Percentiles rank a stretch among this genome's conserved stretches.
Evolutionary conservation across 192 early-diverging fungal genomes (phyloP).

Genomic region (Entomortierella lignicola): DNA sequence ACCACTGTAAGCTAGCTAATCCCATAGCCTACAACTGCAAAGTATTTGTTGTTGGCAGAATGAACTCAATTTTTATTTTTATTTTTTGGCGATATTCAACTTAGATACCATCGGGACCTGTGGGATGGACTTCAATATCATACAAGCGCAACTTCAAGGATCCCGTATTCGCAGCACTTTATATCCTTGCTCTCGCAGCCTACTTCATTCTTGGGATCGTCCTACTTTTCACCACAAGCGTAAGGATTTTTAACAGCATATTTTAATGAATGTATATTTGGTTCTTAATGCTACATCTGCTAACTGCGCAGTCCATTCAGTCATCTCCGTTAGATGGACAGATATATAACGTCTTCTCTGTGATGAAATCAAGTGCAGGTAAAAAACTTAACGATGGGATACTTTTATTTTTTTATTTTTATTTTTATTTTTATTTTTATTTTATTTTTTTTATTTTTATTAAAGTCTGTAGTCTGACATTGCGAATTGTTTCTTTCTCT

Average conservation of each 20-base stretch:
- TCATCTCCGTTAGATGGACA: conserved; percentile 45
- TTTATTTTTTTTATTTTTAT: no score
- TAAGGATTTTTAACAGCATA: conserved; percentile 41
- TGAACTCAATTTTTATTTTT: no score
- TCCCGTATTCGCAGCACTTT: conserved; percentile 59
- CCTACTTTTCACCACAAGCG: conserved; percentile 63
- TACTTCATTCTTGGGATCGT: conserved; percentile 59
- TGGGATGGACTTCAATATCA: conserved; percentile 56
- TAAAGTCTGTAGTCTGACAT: no score
- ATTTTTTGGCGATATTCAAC: no score
- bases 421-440: no score
- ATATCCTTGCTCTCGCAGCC: conserved; percentile 37
- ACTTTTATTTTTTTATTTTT: no score
- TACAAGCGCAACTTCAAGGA: conserved; percentile 63
- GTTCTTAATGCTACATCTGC: not conserved
- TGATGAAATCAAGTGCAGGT: conserved; percentile 63
- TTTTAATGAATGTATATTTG: no score
- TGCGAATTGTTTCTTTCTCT: no score
- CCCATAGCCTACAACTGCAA: no score
- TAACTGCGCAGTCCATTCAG: conserved; percentile 11
- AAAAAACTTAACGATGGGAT: not conserved
- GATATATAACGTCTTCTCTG: conserved; percentile 54
- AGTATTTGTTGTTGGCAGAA: no score
- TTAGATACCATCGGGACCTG: conserved; percentile 50
- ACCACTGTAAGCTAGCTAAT: conserved; percentile 39